Evolutionary conservation across 2,329 filamentous ascomycete species (phyloP), one percentile per base, ranked within the genome.

Genomic region (Scedosporium minutisporum): DNA sequence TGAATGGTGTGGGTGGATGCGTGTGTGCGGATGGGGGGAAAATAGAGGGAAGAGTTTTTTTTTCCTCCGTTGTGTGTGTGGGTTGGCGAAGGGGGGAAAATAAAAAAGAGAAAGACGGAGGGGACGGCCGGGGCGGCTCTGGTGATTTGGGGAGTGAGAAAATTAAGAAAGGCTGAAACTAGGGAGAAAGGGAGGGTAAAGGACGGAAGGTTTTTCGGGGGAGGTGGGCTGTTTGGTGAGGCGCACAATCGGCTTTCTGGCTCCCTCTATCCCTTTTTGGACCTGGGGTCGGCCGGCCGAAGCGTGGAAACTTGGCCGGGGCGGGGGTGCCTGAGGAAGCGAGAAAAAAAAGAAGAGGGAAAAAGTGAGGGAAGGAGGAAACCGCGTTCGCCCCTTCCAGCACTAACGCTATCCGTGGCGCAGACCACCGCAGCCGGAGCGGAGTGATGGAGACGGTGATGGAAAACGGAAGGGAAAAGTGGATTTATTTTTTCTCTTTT

Each of bases 151-250:
- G 41, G 46, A 25, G n/a, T 53, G 44, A 38, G 59, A 21, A 18
- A 33, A 60, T 29, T 29, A 44, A 23, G 59, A 51, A 53, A 61
- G 59, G 59, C 59, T 61, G 59, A 61, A 61, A 61, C 59, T 33
- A 33, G 33, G 29, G 51, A 55, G 51, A 23, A 27, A 44, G 29
- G 44, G 44, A 53, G 18, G 44, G 44, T 33, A 42, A 44, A 51
- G 58, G 44, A 44, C 59, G 59, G 59, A 46, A 51, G 59, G 59
- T 33, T 61, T 61, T 61, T 61, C 59, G 59, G 59, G 59, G 59
- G 59, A 51, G 25, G 59, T 61, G 59, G 59, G 59, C 48, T 46
- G 59, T 38, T 61, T 33, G 38, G 25, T 46, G n/a, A 51, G 16
- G 59, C 46, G 59, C 25, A 53, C 48, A 61, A 27, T 51, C 59